phyloP scores from a whole-genome alignment of 1,139 yeast genomes.

The Groenewaldozyma auringiensis region DNA sequence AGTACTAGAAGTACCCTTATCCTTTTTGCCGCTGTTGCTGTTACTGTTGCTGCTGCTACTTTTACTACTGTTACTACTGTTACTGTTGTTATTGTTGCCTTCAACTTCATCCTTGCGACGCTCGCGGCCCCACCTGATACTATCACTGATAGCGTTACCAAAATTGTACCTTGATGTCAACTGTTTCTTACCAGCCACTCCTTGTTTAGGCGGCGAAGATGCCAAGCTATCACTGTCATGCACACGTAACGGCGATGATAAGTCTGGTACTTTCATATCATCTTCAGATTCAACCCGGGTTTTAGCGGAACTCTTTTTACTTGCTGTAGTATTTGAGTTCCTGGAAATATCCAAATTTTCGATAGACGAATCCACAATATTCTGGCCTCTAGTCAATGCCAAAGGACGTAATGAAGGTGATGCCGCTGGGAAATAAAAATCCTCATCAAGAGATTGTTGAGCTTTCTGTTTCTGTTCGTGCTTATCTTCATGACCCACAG shows the following conservation, averaged over 20 bases:
- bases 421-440: constrained; percentile 9
- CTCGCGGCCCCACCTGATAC: constrained; percentile 6
- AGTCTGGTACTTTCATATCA: not conserved
- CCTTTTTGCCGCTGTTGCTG: constrained; percentile 10
- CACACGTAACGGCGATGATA: not conserved
- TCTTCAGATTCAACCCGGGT: constrained; percentile 1
- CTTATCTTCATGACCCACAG: too few species aligned
- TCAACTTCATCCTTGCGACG: not conserved
- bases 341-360: not conserved
- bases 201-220: not conserved
- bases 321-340: not conserved
- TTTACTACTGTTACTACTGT: constrained; percentile 7
- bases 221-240: constrained; percentile 2
- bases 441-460: constrained; percentile 8
- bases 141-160: constrained; percentile 29
- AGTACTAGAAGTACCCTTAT: constrained; percentile 7
- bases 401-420: not conserved
- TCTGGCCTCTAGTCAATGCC: not conserved
- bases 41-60: constrained; percentile 6
- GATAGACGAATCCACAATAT: not conserved
- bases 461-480: constrained; percentile 5
- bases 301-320: not conserved
- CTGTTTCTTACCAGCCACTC: constrained; percentile 12
- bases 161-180: constrained; percentile 33
- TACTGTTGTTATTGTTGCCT: not conserved